phyloP scores from a whole-genome alignment of 176 grass and related monocot species.

The Coix lacrymajobi region DNA sequence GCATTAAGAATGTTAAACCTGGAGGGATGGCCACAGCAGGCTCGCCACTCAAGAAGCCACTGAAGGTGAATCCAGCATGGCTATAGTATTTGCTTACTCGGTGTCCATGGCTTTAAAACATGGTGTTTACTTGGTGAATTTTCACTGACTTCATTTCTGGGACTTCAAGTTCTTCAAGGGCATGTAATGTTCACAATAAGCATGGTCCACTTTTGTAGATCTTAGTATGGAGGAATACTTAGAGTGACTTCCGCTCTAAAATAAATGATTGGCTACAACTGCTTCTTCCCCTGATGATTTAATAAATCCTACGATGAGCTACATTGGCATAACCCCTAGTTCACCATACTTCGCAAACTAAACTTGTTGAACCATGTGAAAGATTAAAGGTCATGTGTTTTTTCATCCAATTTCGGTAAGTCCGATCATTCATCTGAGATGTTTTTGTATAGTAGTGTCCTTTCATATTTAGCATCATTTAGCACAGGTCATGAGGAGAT shows the following conservation, averaged over 20 bases:
- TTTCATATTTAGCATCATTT: background rate
- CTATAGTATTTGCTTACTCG: background rate
- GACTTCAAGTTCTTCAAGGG: background rate
- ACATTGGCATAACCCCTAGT: background rate
- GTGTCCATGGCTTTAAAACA: background rate
- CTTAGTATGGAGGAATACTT: background rate
- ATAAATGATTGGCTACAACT: background rate
- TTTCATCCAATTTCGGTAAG: background rate
- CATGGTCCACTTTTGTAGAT: background rate
- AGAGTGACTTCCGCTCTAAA: background rate
- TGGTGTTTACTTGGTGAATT: background rate
- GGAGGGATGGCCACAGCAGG: constrained; percentile 17
- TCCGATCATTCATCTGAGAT: background rate
- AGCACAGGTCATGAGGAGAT: background rate
- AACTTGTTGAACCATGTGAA: background rate
- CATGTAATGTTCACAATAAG: background rate
- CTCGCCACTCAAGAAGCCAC: constrained; percentile 67
- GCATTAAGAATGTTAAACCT: constrained; percentile 45
- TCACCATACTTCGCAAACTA: constrained; percentile 3
- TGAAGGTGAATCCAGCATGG: constrained; percentile 45
- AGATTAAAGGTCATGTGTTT: background rate
- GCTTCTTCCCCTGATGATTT: background rate
- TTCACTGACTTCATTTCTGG: background rate
- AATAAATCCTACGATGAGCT: background rate
- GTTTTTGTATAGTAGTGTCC: background rate